Evolutionary conservation across 2,329 filamentous ascomycete genomes (phyloP), one percentile per base, ranked within the genome.

Genomic region (Arthrobotrys pseudoclavata): DNA sequence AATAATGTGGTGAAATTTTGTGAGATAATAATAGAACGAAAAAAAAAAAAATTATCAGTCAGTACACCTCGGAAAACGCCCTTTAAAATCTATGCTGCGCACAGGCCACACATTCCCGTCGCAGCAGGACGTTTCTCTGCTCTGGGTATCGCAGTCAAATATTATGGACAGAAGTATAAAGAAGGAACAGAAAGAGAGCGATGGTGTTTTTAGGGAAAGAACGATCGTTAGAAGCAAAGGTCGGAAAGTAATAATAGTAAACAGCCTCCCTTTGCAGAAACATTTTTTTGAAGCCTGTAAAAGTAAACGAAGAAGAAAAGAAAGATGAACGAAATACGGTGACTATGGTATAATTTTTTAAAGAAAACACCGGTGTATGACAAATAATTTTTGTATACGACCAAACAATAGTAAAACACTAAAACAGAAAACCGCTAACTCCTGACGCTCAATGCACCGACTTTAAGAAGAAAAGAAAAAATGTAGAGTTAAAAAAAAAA

Each of bases 361-460:
- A 53, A 69, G 37, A 50, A 63, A 76, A 64, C 57, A 76, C 66
- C 31, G 61, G 67, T 55, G 74, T 71, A 71, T 48, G 64, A 70
- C 67, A 77, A 77, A 77, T 37, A 69, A 68, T 37, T 77, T 40
- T 69, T 71, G 61, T 71, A 77, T 70, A 77, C 74, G 67, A 13
- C 72, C 72, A 60, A 60, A 37, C 18, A 45, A 12, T 40, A 67
- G 12, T 40, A 47, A 52, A 53, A 64, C 63, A 68, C 15, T 31
- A 22, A 50, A 29, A 3, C 1, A 22, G 62, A 13, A 20, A 37
- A 37, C 74, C 60, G 74, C 67, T 62, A 77, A 77, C 74, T 77
- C 74, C 74, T 71, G 66, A 77, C 74, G 74, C 74, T 77, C 64
- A 68, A 77, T 77, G 74, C 74, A 77, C 67, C 67, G 24, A 70